phyloP scores from a whole-genome alignment of 495 filamentous ascomycete genomes.

The Chaetomium tenue region DNA sequence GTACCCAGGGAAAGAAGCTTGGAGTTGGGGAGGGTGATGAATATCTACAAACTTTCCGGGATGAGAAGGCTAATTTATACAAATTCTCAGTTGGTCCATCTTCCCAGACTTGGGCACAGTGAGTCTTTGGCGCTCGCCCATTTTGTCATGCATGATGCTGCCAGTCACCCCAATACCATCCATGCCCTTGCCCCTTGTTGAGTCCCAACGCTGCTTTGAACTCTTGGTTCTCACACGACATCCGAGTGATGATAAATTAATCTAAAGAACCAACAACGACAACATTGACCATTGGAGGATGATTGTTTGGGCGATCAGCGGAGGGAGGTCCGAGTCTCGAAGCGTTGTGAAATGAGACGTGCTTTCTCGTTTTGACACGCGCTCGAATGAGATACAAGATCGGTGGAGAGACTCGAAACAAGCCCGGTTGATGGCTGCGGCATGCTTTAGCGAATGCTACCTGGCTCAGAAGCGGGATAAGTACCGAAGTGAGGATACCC shows the following conservation, averaged over 20 bases:
- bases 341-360: neutral
- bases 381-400: neutral
- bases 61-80: neutral
- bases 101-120: no score
- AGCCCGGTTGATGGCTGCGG: neutral
- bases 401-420: neutral
- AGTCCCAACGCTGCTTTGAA: no score
- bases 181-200: no score
- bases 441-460: neutral
- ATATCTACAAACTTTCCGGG: neutral
- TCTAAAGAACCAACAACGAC: no score
- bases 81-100: no score
- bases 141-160: no score
- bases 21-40: neutral
- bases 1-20: neutral
- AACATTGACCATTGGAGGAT: neutral
- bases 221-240: no score
- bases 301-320: neutral
- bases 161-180: no score
- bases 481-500: no score
- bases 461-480: neutral
- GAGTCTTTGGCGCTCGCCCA: no score
- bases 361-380: neutral
- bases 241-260: no score
- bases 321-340: neutral